Percentiles rank a stretch among this genome's conserved stretches.
phyloP scores from a whole-genome alignment of 306 rosid species.

The Delonix regia region DNA sequence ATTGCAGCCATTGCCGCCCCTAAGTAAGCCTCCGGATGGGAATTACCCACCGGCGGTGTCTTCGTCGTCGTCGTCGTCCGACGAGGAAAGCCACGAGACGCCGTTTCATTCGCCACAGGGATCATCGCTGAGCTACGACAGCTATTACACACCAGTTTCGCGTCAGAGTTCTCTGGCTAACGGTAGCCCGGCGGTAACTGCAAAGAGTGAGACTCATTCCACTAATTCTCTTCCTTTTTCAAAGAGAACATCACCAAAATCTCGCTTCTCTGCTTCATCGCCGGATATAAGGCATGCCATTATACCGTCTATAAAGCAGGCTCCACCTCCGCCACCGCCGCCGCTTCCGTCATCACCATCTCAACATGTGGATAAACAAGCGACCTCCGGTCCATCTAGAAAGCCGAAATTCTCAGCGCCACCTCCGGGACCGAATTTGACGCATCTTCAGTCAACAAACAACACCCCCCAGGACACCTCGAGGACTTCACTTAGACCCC shows the following conservation, averaged over 20 bases:
- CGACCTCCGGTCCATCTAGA: slow-evolving; percentile 35
- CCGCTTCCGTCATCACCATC: slow-evolving; percentile 31
- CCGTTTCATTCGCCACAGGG: slow-evolving; percentile 74
- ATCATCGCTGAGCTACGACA: slow-evolving; percentile 58
- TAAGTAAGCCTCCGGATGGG: slow-evolving; percentile 43
- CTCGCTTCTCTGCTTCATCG: slow-evolving; percentile 56
- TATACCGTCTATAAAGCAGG: slow-evolving; percentile 40
- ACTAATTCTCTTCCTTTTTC: slow-evolving; percentile 55
- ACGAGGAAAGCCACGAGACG: slow-evolving; percentile 66
- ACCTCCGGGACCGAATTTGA: slow-evolving; percentile 68
- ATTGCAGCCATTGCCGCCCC: slow-evolving; percentile 84
- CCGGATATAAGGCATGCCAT: slow-evolving; percentile 42
- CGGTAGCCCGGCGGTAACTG: slow-evolving; percentile 36
- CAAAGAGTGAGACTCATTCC: slow-evolving; percentile 9
- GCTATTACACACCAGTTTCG: slow-evolving; percentile 68
- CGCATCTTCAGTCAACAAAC: slow-evolving; percentile 58
- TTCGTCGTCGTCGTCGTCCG: slow-evolving; percentile 49
- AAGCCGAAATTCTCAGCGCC: slow-evolving; percentile 72
- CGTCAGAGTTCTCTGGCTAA: slow-evolving; percentile 51
- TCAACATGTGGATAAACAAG: slow-evolving; percentile 28
- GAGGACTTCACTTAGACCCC: slow-evolving; percentile 40
- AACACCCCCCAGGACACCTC: slow-evolving; percentile 20
- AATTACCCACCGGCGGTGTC: slow-evolving; percentile 54
- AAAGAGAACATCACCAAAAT: slow-evolving; percentile 84
- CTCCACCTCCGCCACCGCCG: slow-evolving; percentile 37